phyloP scores from a whole-genome alignment of 306 rosid genomes.

The Carpinus fangiana region DNA sequence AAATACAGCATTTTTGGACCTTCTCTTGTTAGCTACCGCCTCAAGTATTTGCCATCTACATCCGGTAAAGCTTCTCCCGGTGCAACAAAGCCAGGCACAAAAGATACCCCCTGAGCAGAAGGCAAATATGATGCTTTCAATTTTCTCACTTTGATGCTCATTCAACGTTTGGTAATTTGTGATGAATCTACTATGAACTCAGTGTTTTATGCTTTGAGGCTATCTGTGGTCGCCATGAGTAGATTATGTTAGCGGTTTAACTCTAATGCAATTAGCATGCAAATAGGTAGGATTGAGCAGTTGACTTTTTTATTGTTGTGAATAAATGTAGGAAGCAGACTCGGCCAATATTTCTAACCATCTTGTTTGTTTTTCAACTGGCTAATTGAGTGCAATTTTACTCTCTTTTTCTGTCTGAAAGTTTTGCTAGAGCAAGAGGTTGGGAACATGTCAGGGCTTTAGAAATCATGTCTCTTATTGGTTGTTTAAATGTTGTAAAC shows the following conservation, averaged over 20 bases:
- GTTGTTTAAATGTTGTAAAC: no score
- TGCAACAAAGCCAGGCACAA: constrained; percentile 40
- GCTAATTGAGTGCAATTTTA: not conserved
- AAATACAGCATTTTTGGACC: constrained; percentile 82
- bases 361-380: constrained; percentile 12
- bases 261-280: constrained; percentile 23
- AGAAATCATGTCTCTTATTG: no score
- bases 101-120: constrained; percentile 22
- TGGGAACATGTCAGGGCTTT: not conserved
- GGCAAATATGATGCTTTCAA: constrained; percentile 30
- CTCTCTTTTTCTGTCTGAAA: not conserved
- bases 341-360: not conserved
- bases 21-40: constrained; percentile 73
- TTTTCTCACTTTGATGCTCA: not conserved
- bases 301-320: constrained; percentile 14
- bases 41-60: constrained; percentile 51
- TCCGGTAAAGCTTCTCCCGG: constrained; percentile 27
- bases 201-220: constrained; percentile 14
- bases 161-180: not conserved
- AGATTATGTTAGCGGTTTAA: constrained; percentile 18
- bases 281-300: constrained; percentile 34
- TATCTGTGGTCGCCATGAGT: constrained; percentile 8
- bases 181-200: not conserved
- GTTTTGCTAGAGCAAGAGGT: not conserved
- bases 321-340: constrained; percentile 22